A percentile compares a stretch with the other conserved stretches of the same genome.
phyloP scores from a whole-genome alignment of 2,329 filamentous ascomycete genomes.

The Cladophialophora psammophila region DNA sequence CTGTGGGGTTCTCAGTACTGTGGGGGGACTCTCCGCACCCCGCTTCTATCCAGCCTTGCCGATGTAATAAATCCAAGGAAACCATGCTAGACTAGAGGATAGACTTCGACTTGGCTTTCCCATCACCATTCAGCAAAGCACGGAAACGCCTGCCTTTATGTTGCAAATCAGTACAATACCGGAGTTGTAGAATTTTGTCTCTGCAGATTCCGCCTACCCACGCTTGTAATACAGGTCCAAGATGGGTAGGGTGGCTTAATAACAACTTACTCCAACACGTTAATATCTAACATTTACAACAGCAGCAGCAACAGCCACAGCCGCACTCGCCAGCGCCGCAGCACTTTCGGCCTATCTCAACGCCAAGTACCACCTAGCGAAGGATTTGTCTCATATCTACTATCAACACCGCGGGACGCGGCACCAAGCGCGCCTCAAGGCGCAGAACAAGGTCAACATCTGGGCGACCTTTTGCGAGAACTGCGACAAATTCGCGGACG shows the following conservation, averaged over 20 bases:
- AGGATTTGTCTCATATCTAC: not conserved
- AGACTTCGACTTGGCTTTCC: conserved; percentile 1
- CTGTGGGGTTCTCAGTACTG: not conserved
- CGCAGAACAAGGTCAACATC: conserved; percentile 1
- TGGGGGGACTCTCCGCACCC: not conserved
- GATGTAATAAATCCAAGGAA: not conserved
- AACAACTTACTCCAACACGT: not conserved
- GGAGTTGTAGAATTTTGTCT: not conserved
- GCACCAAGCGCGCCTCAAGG: not conserved
- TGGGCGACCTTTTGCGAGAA: conserved; percentile 1
- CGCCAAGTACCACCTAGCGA: conserved; percentile 1
- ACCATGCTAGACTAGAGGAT: not conserved
- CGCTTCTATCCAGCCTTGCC: not conserved
- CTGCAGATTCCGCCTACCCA: not conserved
- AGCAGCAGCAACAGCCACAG: not conserved
- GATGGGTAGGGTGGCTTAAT: not conserved
- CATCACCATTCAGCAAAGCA: not conserved
- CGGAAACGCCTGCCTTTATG: not conserved
- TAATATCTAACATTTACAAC: not conserved
- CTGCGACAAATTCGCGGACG: not conserved
- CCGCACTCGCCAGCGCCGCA: not conserved
- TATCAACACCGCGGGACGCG: not conserved
- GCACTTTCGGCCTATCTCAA: conserved; percentile 2
- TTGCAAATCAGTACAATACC: not conserved
- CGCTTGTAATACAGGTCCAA: not conserved